Percentiles rank a stretch among this genome's conserved stretches.
Conservation (phyloP, 495 filamentous ascomycete genomes). For the Geoglossum glabrum region DNA sequence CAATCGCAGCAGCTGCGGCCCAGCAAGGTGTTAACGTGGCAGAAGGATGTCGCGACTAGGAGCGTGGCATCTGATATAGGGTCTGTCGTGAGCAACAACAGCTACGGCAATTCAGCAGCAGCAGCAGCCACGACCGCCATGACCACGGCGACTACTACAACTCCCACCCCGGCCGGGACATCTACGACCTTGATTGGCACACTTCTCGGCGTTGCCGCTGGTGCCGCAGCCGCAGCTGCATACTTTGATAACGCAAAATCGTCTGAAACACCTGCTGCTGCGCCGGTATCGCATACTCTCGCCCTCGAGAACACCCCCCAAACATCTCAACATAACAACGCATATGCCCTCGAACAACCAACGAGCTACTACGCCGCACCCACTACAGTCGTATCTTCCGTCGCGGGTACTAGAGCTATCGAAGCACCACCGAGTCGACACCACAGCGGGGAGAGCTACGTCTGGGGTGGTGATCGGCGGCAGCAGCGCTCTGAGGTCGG, state of each 20-base stretch:
- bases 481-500: not conserved
- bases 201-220: constrained; percentile 56
- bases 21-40: constrained; percentile 16
- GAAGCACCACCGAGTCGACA: not conserved
- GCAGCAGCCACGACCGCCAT: not conserved
- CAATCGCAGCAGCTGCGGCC: not conserved
- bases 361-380: not conserved
- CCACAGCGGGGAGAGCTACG: not conserved
- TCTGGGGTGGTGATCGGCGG: not conserved
- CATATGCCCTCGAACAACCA: not conserved
- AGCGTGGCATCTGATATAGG: constrained; percentile 7
- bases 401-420: not conserved
- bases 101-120: not conserved
- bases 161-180: constrained; percentile 16
- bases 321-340: not conserved
- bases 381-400: not conserved
- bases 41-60: constrained; percentile 9
- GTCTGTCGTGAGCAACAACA: not conserved
- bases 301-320: not conserved
- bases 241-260: constrained; percentile 2
- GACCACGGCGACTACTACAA: constrained; percentile 14
- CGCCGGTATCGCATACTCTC: not conserved
- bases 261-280: not conserved
- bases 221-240: constrained; percentile 54
- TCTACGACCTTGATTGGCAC: constrained; percentile 45